Evolutionary conservation across 441 rosid genomes (phyloP).

Genomic region (Populus hybrid): DNA sequence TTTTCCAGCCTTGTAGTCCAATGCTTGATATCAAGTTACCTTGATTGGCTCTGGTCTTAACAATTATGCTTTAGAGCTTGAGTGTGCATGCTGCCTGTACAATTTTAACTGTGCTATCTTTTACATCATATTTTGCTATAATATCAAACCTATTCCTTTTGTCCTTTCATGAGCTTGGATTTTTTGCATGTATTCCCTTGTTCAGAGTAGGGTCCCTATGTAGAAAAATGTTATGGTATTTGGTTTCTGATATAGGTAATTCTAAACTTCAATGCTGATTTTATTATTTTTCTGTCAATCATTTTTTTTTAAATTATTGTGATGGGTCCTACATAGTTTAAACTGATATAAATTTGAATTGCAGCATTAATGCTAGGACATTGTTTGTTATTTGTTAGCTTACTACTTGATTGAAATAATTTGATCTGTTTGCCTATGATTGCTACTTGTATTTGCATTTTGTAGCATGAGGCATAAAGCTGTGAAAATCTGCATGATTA

Average conservation of each 20-base stretch:
- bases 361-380: not conserved
- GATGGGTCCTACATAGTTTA: not conserved
- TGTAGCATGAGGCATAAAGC: not conserved
- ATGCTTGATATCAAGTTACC: not conserved
- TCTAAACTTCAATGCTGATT: not conserved
- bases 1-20: not conserved
- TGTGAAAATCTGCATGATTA: not conserved
- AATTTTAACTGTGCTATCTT: slow-evolving; percentile 2
- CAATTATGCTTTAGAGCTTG: not conserved
- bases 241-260: not conserved
- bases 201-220: not conserved
- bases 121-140: not conserved
- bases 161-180: not conserved
- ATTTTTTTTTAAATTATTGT: not conserved
- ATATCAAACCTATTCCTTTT: not conserved
- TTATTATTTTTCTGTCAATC: not conserved
- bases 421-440: not conserved
- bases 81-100: not conserved
- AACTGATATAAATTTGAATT: not conserved
- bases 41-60: not conserved
- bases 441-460: not conserved
- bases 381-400: not conserved
- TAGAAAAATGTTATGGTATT: not conserved
- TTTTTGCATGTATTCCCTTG: not conserved
- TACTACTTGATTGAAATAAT: not conserved